These are phyloP conservation scores for Amorphotheca resinae DNA, from an alignment of 495 filamentous ascomycete species.

Conservation along the genomic window DNA sequence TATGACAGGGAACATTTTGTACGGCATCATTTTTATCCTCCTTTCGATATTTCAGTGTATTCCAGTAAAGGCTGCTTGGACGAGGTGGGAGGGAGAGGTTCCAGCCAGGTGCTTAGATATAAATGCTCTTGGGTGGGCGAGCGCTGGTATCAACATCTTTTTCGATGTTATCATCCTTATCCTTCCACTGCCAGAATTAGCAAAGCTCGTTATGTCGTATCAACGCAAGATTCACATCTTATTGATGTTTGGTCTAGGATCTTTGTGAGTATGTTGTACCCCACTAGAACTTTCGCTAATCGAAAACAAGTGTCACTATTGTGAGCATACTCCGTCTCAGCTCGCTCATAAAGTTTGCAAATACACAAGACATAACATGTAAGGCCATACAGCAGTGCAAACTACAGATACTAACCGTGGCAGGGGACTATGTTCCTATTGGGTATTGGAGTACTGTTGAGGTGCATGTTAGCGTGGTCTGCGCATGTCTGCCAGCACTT, in stretches of 20 bases:
- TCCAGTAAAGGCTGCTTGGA: constrained; percentile 18
- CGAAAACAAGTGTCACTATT: constrained; percentile 2
- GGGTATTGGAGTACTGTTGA: constrained; percentile 24
- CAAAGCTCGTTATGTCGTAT: constrained; percentile 28
- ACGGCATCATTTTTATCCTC: constrained; percentile 2
- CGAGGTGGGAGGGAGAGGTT: constrained; percentile 24
- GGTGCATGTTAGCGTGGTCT: constrained; percentile 23
- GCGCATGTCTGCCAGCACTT: constrained; percentile 22
- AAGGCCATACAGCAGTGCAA: neutral
- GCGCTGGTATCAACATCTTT: constrained; percentile 37
- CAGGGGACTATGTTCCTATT: constrained; percentile 7
- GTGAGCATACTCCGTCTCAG: constrained; percentile 6
- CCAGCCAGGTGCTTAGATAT: constrained; percentile 31
- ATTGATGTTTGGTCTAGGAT: constrained; percentile 31
- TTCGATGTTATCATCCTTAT: constrained; percentile 37
- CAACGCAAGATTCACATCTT: constrained; percentile 28
- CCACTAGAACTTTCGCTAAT: too few relatives aligned
- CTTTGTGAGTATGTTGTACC: constrained; percentile 16
- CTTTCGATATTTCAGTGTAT: constrained; percentile 14
- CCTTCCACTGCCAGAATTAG: constrained; percentile 38
- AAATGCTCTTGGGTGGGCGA: constrained; percentile 34
- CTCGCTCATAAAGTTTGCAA: constrained; percentile 8
- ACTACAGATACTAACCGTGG: neutral
- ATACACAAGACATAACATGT: constrained; percentile 7
- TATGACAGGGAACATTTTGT: neutral